Conservation (phyloP, 176 grass and related monocot genomes). For the Triticum monococcum region DNA sequence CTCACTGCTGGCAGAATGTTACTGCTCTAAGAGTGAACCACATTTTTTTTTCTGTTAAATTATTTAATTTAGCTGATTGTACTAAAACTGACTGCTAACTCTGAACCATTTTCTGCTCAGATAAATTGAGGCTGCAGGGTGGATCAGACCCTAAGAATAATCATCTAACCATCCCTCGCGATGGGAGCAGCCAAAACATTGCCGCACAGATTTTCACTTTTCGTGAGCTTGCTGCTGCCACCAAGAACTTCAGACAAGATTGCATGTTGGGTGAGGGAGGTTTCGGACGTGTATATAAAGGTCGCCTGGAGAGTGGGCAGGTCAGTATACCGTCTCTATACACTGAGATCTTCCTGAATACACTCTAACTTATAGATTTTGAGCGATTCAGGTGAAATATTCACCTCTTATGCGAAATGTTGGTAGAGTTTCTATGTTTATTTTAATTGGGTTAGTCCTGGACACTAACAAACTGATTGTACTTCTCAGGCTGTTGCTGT, state of each 20-base stretch:
- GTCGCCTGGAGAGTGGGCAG: constrained; percentile 77
- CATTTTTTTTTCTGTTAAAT: neutral
- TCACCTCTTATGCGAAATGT: constrained; percentile 13
- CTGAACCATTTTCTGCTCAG: constrained; percentile 32
- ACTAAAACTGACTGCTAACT: constrained; percentile 1
- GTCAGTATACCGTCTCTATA: constrained; percentile 20
- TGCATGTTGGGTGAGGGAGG: constrained; percentile 78
- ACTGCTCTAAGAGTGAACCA: neutral
- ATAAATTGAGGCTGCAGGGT: constrained; percentile 55
- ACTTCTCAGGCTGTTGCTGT: constrained; percentile 71
- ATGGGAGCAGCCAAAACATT: constrained; percentile 74
- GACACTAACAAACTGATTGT: constrained; percentile 25
- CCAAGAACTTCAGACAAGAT: constrained; percentile 85
- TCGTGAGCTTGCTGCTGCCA: constrained; percentile 77
- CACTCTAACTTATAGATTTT: neutral
- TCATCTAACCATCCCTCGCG: constrained; percentile 48
- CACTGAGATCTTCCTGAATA: constrained; percentile 14
- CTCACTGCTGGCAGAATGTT: neutral
- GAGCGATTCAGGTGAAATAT: constrained; percentile 12
- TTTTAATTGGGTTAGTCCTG: constrained; percentile 11
- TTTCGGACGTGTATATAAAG: constrained; percentile 81
- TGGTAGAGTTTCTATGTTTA: constrained; percentile 12
- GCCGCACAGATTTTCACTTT: constrained; percentile 93
- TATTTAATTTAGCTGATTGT: neutral
- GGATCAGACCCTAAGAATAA: constrained; percentile 65